These are phyloP conservation scores for Penicillium paneum DNA, from an alignment of 2,329 filamentous ascomycete genomes.

Conservation along the genomic window DNA sequence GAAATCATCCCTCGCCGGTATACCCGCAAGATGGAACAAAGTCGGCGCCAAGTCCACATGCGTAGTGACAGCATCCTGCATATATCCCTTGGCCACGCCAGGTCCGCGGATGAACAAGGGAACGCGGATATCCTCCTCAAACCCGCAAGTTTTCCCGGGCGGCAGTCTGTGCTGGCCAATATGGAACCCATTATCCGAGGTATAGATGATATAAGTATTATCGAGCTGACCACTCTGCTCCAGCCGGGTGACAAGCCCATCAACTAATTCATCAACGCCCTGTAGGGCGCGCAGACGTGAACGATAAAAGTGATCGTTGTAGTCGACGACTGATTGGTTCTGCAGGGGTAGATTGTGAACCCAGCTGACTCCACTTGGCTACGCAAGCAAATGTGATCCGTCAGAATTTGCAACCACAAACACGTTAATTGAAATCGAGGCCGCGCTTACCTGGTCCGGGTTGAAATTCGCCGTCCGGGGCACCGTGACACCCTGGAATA, in stretches of 20 bases:
- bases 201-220: conserved; percentile 60
- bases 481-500: conserved; percentile 59
- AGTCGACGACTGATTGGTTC: conserved; percentile 48
- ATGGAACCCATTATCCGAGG: conserved; percentile 61
- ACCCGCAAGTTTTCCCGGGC: conserved; percentile 58
- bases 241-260: conserved; percentile 44
- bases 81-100: conserved; percentile 46
- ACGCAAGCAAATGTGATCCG: not conserved
- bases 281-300: conserved; percentile 51
- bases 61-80: conserved; percentile 52
- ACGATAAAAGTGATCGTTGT: conserved; percentile 54
- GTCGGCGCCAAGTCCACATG: conserved; percentile 66
- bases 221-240: conserved; percentile 45
- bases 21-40: conserved; percentile 47
- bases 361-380: conserved; percentile 49
- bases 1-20: conserved; percentile 49
- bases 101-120: conserved; percentile 60
- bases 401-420: not conserved
- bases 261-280: conserved; percentile 55
- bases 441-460: conserved; percentile 50
- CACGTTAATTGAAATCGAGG: not conserved
- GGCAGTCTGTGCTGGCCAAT: conserved; percentile 58
- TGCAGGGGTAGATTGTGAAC: conserved; percentile 44
- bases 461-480: conserved; percentile 67
- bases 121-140: conserved; percentile 59